A percentile compares a stretch with the other conserved stretches of the same genome.
These are phyloP conservation scores for Diaporthe vexans DNA, from an alignment of 2,329 filamentous ascomycete species.

Conservation along the genomic window DNA sequence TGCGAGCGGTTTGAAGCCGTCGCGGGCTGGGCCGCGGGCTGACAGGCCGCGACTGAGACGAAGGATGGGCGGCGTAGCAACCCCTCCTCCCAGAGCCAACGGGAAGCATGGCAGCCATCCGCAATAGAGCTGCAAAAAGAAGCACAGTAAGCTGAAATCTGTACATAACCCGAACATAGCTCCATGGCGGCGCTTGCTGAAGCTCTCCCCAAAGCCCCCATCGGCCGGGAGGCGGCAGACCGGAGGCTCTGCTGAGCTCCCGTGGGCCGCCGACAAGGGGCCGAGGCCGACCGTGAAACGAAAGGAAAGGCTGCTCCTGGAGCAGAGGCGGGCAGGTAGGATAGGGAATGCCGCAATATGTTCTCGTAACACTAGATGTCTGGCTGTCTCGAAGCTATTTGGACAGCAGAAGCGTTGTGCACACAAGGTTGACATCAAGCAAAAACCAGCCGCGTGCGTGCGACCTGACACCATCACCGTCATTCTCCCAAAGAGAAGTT, in stretches of 20 bases:
- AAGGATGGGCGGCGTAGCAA: conserved; percentile 32
- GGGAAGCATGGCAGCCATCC: background rate
- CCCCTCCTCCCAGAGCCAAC: background rate
- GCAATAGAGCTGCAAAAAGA: background rate
- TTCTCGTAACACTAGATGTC: background rate
- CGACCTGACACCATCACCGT: background rate
- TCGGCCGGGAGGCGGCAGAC: background rate
- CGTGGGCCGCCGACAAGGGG: background rate
- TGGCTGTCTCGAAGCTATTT: conserved; percentile 30
- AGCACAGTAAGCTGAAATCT: background rate
- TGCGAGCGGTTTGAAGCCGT: conserved; percentile 22
- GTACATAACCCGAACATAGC: background rate
- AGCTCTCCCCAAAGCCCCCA: background rate
- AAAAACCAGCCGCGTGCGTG: background rate
- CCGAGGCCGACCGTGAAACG: conserved; percentile 22
- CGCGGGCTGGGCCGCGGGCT: conserved; percentile 35
- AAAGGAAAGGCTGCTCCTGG: background rate
- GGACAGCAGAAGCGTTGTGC: conserved; percentile 16
- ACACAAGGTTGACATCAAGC: background rate
- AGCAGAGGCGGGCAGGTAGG: background rate
- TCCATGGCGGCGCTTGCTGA: background rate
- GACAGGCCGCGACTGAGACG: conserved; percentile 32
- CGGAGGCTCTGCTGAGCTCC: conserved; percentile 3
- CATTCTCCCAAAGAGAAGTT: background rate
- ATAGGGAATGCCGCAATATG: background rate